A percentile compares a stretch with the other conserved stretches of the same genome.
phyloP scores from a whole-genome alignment of 2,329 filamentous ascomycete genomes.

The Ceratocystis papillata region DNA sequence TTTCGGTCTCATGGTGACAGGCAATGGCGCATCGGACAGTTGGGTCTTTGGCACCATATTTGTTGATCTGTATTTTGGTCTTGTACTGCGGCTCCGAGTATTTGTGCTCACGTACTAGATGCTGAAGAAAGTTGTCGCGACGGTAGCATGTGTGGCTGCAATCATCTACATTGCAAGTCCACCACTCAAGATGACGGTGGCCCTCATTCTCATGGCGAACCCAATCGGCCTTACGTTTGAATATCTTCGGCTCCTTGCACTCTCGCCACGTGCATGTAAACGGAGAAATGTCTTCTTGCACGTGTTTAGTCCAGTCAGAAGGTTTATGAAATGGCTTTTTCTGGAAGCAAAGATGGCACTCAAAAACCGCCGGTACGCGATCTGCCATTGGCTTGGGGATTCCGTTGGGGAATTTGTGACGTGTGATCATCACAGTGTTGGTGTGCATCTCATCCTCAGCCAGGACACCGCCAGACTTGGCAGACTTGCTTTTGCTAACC shows the following conservation, averaged over 20 bases:
- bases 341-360: slow-evolving; percentile 79
- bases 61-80: slow-evolving; percentile 57
- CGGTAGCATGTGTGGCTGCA: slow-evolving; percentile 75
- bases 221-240: slow-evolving; percentile 94
- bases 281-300: slow-evolving; percentile 85
- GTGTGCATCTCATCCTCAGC: slow-evolving; percentile 50
- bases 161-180: slow-evolving; percentile 71
- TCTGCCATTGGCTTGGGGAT: slow-evolving; percentile 72
- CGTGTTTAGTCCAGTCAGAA: slow-evolving; percentile 94
- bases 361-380: slow-evolving; percentile 72
- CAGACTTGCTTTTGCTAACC: slow-evolving; percentile 48
- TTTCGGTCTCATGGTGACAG: slow-evolving; percentile 60
- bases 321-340: slow-evolving; percentile 80
- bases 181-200: slow-evolving; percentile 83
- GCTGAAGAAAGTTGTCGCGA: slow-evolving; percentile 86
- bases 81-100: slow-evolving; percentile 71
- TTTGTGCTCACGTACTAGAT: slow-evolving; percentile 85
- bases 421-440: slow-evolving; percentile 56
- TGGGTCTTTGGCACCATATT: slow-evolving; percentile 46
- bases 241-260: slow-evolving; percentile 77
- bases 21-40: slow-evolving; percentile 69
- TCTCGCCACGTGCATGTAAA: slow-evolving; percentile 84
- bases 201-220: slow-evolving; percentile 87
- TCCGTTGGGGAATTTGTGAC: slow-evolving; percentile 66
- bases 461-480: slow-evolving; percentile 45